phyloP scores from a whole-genome alignment of 192 early-diverging fungal genomes.

The Podila horticola region DNA sequence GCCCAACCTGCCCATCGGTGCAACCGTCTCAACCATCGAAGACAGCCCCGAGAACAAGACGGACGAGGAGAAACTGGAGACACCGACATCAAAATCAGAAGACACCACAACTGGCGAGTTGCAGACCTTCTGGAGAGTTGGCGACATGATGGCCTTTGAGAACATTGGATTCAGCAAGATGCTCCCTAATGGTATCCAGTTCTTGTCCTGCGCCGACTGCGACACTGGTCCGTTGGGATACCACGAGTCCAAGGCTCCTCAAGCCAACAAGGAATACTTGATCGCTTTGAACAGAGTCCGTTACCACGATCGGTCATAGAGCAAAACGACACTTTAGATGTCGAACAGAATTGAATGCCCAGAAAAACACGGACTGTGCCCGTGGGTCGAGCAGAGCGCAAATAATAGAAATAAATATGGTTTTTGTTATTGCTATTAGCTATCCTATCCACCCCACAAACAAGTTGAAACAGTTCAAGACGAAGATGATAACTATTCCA shows the following conservation, averaged over 20 bases:
- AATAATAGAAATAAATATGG: too few relatives aligned
- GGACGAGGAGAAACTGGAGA: background rate
- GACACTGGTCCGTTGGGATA: constrained; percentile 79
- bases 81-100: background rate
- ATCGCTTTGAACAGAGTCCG: constrained; percentile 67
- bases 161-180: constrained; percentile 79
- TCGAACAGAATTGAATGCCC: too few relatives aligned
- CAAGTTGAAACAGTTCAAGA: too few relatives aligned
- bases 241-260: constrained; percentile 58
- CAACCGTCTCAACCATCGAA: constrained; percentile 28
- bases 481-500: too few relatives aligned
- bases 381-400: too few relatives aligned
- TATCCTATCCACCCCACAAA: too few relatives aligned
- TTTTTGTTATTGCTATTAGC: too few relatives aligned
- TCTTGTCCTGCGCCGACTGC: constrained; percentile 80
- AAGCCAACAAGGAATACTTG: constrained; percentile 62
- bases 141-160: constrained; percentile 80
- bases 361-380: too few relatives aligned
- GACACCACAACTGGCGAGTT: constrained; percentile 2
- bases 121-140: constrained; percentile 67
- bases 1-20: constrained; percentile 29
- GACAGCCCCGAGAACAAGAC: background rate
- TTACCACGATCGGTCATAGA: constrained; percentile 55
- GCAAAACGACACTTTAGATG: background rate
- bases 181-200: constrained; percentile 64